Evolutionary conservation across 495 filamentous ascomycete genomes (phyloP), one percentile per base, ranked within the genome.

Genomic region (Hyaloscypha hepaticicola): DNA sequence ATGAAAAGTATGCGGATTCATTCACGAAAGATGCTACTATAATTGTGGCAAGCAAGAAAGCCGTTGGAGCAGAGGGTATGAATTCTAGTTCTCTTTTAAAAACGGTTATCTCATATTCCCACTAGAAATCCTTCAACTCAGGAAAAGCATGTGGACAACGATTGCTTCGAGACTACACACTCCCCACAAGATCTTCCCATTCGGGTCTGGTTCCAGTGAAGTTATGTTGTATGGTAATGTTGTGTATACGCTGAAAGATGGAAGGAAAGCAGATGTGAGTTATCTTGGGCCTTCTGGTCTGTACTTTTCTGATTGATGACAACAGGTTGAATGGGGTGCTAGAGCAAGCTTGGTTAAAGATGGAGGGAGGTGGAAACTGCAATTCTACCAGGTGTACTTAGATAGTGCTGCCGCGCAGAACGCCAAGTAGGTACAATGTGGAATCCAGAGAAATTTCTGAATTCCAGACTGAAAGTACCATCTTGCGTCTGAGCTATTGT

Each of bases 351-450:
- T 89, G 74, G 78, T 69, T 11, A 72, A 80, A 68, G 77, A 75
- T 31, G 77, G 72, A 3, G 79, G 76, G 25, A 74, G 58, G 38
- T 74, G 82, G 66, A 84, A 79, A 75, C 83, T 88, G 83, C 76
- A 72, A 63, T 85, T 84, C 68, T 89, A 89, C 78, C 85, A 87
- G 74, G 86, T 89, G 63, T 89, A 87, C 74, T 72, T 89, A 74
- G 85, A 86, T 58, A 67, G 81, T 78, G 66, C 63, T 65, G 63
- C 69, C 16, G 63, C 51, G 58, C 53, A 63, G 60, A 70, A 70
- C 38, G 69, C 66, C 11, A 68, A 66, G 56, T 71, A 60, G 57
- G 19, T 45, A 19, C 6, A 45, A 45, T n/a, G n/a, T n/a, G n/a
- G n/a, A n/a, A n/a, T n/a, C n/a, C n/a, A n/a, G n/a, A n/a, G n/a